phyloP scores from a whole-genome alignment of 2,329 filamentous ascomycete species.

The Claviceps pazoutovae region DNA sequence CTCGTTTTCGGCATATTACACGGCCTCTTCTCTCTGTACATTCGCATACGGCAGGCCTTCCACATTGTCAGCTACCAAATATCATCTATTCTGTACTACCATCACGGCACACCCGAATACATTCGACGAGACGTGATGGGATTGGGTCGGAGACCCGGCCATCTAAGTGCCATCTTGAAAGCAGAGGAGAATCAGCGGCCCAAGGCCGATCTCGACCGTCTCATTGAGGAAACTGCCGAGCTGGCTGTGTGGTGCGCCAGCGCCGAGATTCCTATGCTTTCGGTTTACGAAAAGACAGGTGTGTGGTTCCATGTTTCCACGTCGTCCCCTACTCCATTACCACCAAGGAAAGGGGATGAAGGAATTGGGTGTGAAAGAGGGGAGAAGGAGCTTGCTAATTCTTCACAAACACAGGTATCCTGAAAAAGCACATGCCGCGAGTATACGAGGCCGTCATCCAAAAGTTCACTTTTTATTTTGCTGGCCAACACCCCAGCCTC shows the following conservation, averaged over 20 bases:
- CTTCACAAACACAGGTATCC: slow-evolving; percentile 44
- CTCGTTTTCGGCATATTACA: slow-evolving; percentile 59
- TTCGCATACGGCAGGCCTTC: slow-evolving; percentile 67
- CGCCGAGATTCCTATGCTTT: slow-evolving; percentile 74
- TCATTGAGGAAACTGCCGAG: slow-evolving; percentile 85
- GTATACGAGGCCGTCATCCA: slow-evolving; percentile 66
- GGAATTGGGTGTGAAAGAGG: too few species aligned
- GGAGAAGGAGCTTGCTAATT: not conserved
- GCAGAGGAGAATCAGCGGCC: slow-evolving; percentile 55
- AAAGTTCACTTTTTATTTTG: slow-evolving; percentile 81
- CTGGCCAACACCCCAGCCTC: slow-evolving; percentile 56
- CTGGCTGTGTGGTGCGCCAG: slow-evolving; percentile 87
- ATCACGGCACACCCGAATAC: slow-evolving; percentile 87
- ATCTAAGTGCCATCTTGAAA: slow-evolving; percentile 75
- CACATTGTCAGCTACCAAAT: slow-evolving; percentile 65
- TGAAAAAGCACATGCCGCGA: slow-evolving; percentile 81
- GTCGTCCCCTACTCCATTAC: not conserved
- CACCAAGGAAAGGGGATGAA: not conserved
- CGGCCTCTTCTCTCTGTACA: slow-evolving; percentile 74
- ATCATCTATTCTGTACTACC: slow-evolving; percentile 77
- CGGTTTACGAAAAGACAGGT: slow-evolving; percentile 88
- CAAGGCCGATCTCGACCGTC: slow-evolving; percentile 61
- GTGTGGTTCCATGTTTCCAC: slow-evolving; percentile 14
- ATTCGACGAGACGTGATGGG: slow-evolving; percentile 75
- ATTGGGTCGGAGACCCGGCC: slow-evolving; percentile 62